Base-by-base conservation (phyloP, 2,329 filamentous ascomycete genomes). In the Xylaria sp. region DNA sequence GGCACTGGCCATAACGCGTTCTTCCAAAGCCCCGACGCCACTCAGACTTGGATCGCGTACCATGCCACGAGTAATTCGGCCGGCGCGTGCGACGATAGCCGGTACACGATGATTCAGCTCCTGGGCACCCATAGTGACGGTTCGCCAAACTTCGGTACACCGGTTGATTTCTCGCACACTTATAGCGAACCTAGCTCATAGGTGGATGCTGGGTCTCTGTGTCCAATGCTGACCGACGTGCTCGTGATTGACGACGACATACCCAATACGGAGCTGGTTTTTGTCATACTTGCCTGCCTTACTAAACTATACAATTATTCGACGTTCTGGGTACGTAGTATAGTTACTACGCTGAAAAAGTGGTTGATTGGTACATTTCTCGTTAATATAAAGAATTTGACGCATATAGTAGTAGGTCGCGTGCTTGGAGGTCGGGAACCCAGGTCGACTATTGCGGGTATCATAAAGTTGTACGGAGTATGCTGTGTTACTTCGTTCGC, bases 1-100 rank as follows among this genome's bases (percentile, higher is more conserved):
- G 86, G 87, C 15, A 85, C 86, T 0, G 87, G 86, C 0, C 86
- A 88, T 69, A 88, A 88, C 72, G 86, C 85, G 2, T 89, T 89
- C 81, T 89, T 90, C 78, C 79, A 77, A 34, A 88, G 85, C 70
- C 86, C 87, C 0, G 86, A 89, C 69, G 85, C 82, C 2, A 83
- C 78, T 0, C 82, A 89, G 76, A 85, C 82, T 2, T 89, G 83
- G 83, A 87, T 86, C 61, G 83, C 86, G 0, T 89, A 86, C 76
- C 86, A 89, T 71, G 87, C 87, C 0, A 88, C 86, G 0, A 78
- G 80, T 1, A 84, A 82, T 67, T 78, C 80, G 12, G 78, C 77
- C 0, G 87, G 87, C 0, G 81, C 83, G 0, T 89, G 87, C 65
- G 86, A 88, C 67, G 81, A 84, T 1, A 85, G 81, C 4, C 77